Conservation (phyloP, 108 stramenopile genomes). For the Conticribra weissflogii region DNA sequence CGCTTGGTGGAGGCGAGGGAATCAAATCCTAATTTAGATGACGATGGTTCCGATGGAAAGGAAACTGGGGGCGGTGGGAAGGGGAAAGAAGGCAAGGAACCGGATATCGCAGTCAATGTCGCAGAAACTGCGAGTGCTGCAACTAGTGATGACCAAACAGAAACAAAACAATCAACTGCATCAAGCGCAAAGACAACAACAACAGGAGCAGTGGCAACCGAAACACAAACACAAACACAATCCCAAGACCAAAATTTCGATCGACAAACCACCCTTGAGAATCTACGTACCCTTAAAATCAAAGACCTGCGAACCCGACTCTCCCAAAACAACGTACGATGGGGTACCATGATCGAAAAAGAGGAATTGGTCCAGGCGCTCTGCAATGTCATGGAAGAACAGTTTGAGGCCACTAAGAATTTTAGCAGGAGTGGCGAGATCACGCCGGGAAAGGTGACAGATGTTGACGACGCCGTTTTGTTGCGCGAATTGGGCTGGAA, state of each 20-base stretch:
- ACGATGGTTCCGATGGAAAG: no score
- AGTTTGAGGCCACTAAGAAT: slow-evolving; percentile 19
- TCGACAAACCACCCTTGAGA: slow-evolving; percentile 39
- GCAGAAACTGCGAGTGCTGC: no score
- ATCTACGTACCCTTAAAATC: slow-evolving; percentile 60
- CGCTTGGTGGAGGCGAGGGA: slow-evolving; percentile 60
- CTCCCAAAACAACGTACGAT: slow-evolving; percentile 67
- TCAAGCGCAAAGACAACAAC: slow-evolving; percentile 8
- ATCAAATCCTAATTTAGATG: slow-evolving; percentile 6
- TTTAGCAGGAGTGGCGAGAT: slow-evolving; percentile 69
- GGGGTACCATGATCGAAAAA: slow-evolving; percentile 73
- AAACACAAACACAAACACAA: background rate
- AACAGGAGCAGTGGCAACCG: background rate
- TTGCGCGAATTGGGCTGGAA: slow-evolving; percentile 55
- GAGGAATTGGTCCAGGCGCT: slow-evolving; percentile 81
- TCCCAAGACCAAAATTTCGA: slow-evolving; percentile 37
- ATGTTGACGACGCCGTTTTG: slow-evolving; percentile 60
- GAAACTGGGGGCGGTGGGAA: no score
- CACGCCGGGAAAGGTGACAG: slow-evolving; percentile 59
- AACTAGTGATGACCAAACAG: background rate
- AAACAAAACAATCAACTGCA: background rate
- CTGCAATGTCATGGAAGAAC: slow-evolving; percentile 52
- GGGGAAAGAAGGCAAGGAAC: no score
- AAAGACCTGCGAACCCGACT: slow-evolving; percentile 62
- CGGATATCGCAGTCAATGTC: no score